phyloP scores from a whole-genome alignment of 257 asterid genomes.

The Scutellaria baicalensis region DNA sequence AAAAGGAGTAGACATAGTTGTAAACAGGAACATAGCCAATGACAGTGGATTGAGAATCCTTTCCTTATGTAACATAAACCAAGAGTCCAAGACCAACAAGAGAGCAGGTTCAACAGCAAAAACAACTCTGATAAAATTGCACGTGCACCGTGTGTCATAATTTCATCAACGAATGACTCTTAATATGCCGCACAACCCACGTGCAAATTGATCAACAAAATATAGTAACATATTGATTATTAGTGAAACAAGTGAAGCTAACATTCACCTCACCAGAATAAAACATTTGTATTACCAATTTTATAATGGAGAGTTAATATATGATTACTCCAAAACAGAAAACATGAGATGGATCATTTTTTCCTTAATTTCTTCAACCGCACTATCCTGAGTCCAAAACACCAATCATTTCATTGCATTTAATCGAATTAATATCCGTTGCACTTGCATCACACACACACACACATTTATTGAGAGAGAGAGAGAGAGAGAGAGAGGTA shows the following conservation, averaged over 20 bases:
- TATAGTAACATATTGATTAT: not conserved
- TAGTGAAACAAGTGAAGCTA: not conserved
- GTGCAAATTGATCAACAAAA: not conserved
- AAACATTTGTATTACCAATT: not conserved
- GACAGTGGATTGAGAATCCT: not conserved
- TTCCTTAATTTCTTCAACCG: not conserved
- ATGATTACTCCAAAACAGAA: not conserved
- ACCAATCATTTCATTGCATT: no score
- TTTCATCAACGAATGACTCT: no score
- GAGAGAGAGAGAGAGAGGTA: constrained; percentile 15
- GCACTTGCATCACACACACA: not conserved
- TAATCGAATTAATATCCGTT: not conserved
- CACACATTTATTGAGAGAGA: not conserved
- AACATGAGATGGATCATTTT: not conserved
- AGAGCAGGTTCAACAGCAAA: not conserved
- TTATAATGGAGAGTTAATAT: not conserved
- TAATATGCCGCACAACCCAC: not conserved
- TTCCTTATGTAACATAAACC: not conserved
- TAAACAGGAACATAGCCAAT: not conserved
- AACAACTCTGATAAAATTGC: not conserved
- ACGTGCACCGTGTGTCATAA: not conserved
- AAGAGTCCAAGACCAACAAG: not conserved
- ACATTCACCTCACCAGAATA: not conserved
- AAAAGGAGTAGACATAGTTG: not conserved
- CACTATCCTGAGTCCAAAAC: no score